Base-by-base conservation (phyloP, 2,329 filamentous ascomycete genomes). In the Shiraia bambusicola region DNA sequence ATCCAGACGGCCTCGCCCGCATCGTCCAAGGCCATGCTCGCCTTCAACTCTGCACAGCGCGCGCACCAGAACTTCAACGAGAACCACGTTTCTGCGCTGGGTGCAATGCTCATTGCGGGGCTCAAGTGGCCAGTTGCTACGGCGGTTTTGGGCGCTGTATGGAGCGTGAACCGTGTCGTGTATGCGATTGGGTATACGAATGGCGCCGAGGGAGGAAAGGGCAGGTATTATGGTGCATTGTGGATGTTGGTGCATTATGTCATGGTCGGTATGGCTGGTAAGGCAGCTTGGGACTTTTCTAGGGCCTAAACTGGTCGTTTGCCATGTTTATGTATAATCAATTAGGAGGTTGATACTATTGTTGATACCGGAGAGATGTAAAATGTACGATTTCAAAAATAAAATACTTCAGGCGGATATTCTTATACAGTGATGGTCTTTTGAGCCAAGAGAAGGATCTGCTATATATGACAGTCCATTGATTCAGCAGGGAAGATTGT, bases 11-110 rank as follows among this genome's bases (percentile, higher is more conserved):
- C 68, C 3, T 52, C 64, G 2, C 57, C 65, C 14, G 59, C 65
- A 11, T 72, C 52, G 56, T 66, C 59, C 69, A 74, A 68, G 68
- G 66, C 56, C 15, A 63, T 74, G 57, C 61, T 74, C 44, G 54
- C 70, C 24, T 76, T 74, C 68, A 76, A 76, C 65, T 49, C 55
- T 38, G 63, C 66, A 0, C 67, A 69, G 45, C 66, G 66, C 55
- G 57, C 58, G 2, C 78, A 81, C 69, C 70, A 72, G 58, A 83
- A 84, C 66, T 81, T 76, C 66, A 66, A 78, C 52, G 81, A 84
- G 68, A 80, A 82, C 63, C 72, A 78, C 47, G 56, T 74, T 2
- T 71, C 74, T 40, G 73, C 75, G 4, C 71, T 80, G 32, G 67
- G 75, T 17, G 72, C 72, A 34, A 70, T 79, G 56, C 66, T 83